A percentile compares a stretch with the other conserved stretches of the same genome.
Evolutionary conservation across 1,139 yeast genomes (phyloP).

Genomic region (Torulaspora pretoriensis): DNA sequence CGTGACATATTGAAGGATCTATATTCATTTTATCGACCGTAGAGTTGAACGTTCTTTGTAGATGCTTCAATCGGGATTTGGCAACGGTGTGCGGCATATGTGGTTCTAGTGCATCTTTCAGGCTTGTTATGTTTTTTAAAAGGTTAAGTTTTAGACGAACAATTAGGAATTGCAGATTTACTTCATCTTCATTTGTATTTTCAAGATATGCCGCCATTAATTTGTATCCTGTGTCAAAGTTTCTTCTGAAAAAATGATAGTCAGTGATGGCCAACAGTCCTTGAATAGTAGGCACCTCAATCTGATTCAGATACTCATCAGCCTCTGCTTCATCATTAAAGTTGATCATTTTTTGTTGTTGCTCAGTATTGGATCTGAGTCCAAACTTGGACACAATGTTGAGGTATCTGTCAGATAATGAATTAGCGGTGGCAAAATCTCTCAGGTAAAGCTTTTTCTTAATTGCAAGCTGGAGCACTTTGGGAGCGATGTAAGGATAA

Average conservation of each 20-base stretch:
- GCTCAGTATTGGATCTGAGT: constrained; percentile 8
- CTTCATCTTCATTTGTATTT: constrained; percentile 12
- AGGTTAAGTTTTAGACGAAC: constrained; percentile 23
- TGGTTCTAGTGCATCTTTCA: constrained; percentile 17
- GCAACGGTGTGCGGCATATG: constrained; percentile 11
- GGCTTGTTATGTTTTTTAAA: constrained; percentile 19
- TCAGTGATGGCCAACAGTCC: constrained; percentile 26
- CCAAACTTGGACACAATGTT: constrained; percentile 21
- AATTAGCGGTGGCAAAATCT: constrained; percentile 17
- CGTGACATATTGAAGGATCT: constrained; percentile 11
- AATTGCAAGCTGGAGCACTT: constrained; percentile 27
- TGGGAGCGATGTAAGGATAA: constrained; percentile 22
- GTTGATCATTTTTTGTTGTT: constrained; percentile 4
- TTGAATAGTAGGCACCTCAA: constrained; percentile 20
- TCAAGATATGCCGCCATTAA: constrained; percentile 19
- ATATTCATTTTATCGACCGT: constrained; percentile 13
- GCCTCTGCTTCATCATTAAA: constrained; percentile 30
- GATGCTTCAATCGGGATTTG: constrained; percentile 2
- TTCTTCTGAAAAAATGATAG: constrained; percentile 22
- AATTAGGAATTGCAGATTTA: constrained; percentile 14
- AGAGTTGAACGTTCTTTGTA: constrained; percentile 18
- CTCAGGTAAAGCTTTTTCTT: constrained; percentile 23
- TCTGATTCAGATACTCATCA: constrained; percentile 25
- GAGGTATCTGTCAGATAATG: constrained; percentile 22
- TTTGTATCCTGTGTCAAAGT: constrained; percentile 15